These are phyloP conservation scores for Magnaporthiopsis incrustans DNA, from an alignment of 2,329 filamentous ascomycete species.

Conservation along the genomic window DNA sequence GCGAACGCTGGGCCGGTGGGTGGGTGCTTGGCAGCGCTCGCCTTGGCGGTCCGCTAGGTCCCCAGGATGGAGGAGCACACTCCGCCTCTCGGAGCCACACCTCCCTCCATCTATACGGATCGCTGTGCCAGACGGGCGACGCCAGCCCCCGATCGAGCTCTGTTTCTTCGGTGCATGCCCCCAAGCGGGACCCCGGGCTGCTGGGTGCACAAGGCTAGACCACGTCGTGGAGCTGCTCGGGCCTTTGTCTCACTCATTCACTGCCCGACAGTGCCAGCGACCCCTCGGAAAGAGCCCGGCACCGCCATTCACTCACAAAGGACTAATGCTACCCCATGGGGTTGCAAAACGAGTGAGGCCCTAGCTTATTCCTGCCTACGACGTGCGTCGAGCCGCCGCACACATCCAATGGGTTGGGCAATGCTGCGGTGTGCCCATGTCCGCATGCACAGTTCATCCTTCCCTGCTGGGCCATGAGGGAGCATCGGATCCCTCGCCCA, in stretches of 20 bases:
- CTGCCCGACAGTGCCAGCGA: not conserved
- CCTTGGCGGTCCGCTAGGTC: not conserved
- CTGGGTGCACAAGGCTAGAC: not conserved
- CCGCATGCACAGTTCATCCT: not conserved
- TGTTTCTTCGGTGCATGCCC: not conserved
- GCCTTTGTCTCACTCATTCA: not conserved
- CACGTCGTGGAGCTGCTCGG: not conserved
- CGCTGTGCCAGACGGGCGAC: not conserved
- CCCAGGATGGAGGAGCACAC: not conserved
- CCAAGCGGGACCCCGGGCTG: not conserved
- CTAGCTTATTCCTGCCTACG: not conserved
- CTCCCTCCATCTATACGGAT: not conserved
- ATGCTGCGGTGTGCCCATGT: not conserved
- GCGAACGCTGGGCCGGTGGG: too few species aligned
- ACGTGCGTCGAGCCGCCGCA: not conserved
- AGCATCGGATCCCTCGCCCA: not conserved
- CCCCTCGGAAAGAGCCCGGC: not conserved
- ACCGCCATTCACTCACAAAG: not conserved
- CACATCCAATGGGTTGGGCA: not conserved
- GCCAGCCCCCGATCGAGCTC: not conserved
- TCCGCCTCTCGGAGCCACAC: slow-evolving; percentile 1
- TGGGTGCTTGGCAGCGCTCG: not conserved
- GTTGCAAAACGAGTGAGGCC: not conserved
- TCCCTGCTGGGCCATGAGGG: not conserved
- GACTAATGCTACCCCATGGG: not conserved